phyloP scores from a whole-genome alignment of 2,329 filamentous ascomycete genomes.

The Coleophoma cylindrospora region DNA sequence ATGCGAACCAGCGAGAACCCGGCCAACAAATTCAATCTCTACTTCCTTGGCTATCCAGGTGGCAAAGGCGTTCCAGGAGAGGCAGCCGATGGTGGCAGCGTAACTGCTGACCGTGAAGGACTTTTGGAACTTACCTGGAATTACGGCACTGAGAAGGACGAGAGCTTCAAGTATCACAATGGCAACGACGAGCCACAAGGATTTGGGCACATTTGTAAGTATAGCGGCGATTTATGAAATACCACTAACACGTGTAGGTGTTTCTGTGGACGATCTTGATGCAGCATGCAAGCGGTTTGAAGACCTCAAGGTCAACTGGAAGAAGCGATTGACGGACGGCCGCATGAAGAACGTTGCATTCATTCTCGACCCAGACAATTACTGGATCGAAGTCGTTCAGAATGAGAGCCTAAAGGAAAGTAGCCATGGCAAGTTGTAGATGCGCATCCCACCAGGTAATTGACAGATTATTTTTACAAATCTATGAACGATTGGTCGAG shows the following conservation, averaged over 20 bases:
- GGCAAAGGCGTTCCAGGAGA: conserved; percentile 47
- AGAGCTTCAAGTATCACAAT: conserved; percentile 80
- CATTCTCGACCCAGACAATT: conserved; percentile 79
- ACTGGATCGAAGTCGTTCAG: conserved; percentile 79
- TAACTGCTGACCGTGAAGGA: conserved; percentile 67
- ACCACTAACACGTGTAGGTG: conserved; percentile 37
- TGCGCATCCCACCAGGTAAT: neutral
- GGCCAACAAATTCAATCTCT: conserved; percentile 76
- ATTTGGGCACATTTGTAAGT: conserved; percentile 86
- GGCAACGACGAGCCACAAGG: conserved; percentile 90
- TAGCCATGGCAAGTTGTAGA: neutral
- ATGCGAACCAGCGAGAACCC: conserved; percentile 67
- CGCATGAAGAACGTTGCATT: conserved; percentile 94
- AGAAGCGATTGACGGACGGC: conserved; percentile 91
- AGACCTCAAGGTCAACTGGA: conserved; percentile 76
- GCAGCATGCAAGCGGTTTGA: conserved; percentile 86
- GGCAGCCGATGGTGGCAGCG: conserved; percentile 28
- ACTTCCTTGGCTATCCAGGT: conserved; percentile 80
- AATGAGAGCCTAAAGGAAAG: conserved; percentile 59
- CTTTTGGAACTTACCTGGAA: conserved; percentile 88
- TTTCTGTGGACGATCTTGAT: conserved; percentile 84
- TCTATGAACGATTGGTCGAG: neutral
- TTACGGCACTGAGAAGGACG: conserved; percentile 79
- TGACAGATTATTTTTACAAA: neutral
- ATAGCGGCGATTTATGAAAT: no score